Evolutionary conservation across 78 protist species (phyloP), one percentile per base, ranked within the genome.

Genomic region (Dictyostelium citrinum): DNA sequence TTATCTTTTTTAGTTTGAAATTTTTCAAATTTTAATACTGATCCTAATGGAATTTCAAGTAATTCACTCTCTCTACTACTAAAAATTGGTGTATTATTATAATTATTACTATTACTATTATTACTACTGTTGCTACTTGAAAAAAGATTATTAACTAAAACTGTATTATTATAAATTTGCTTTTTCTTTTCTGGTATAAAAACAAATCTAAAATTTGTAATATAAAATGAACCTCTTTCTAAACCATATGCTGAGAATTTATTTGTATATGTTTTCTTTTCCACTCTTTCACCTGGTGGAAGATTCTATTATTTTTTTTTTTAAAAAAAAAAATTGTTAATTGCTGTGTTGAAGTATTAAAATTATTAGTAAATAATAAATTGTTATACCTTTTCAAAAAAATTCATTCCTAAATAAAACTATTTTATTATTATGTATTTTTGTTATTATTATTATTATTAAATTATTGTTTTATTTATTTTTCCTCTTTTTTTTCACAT

Each of bases 181-280:
- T 55, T 80, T 35, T 55, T 51, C 12, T 78, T 74, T 49, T 51
- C 60, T 22, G 86, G 93, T 45, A 31, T 64, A 37, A 88, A 78
- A 31, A 82, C 46, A 51, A 88, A 27, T 60, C 93, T 76, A 45
- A 45, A 88, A 43, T 88, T 88, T 27, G 93, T 88, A 10, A 88
- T 24, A 46, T 79, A 88, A 31, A 88, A 88, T 43, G 72, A 61
- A 31, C 93, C 93, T 46, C 79, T 88, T 2, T 61, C n/a, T 46
- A 72, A 70, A 43, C 86, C 93, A 41, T 67, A 49, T 6, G 70
- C 74, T 67, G 93, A 33, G 11, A 41, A 70, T 35, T 78, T 76
- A 33, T 49, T 78, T n/a, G 80, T 22, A 49, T 88, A 88, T 45
- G 85, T 7, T 67, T 88, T 88, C 37, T 51, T 55, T 78, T 88